Evolutionary conservation across 441 rosid species (phyloP).

Genomic region (Capsella rubella): DNA sequence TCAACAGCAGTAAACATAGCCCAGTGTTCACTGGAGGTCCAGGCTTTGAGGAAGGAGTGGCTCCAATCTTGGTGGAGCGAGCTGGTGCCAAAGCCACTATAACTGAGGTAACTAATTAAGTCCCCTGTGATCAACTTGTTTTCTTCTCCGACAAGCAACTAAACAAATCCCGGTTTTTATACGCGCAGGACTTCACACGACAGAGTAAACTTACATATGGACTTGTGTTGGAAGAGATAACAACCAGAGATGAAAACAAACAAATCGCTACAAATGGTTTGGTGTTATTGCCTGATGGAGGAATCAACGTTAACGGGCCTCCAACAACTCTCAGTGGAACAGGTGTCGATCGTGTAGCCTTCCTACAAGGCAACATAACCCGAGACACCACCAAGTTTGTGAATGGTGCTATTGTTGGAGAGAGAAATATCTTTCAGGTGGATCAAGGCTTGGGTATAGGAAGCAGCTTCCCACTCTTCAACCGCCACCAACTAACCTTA

Average conservation of each 20-base stretch:
- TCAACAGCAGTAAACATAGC: conserved; percentile 89
- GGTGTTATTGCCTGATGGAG: conserved; percentile 88
- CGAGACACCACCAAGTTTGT: conserved; percentile 90
- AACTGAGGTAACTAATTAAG: conserved; percentile 74
- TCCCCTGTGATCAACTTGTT: background rate
- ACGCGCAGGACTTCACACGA: conserved; percentile 81
- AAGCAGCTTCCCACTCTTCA: conserved; percentile 87
- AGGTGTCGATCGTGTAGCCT: conserved; percentile 87
- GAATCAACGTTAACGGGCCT: conserved; percentile 93
- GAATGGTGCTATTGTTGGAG: conserved; percentile 94
- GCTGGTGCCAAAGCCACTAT: conserved; percentile 87
- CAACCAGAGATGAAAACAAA: conserved; percentile 92
- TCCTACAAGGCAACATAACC: conserved; percentile 88
- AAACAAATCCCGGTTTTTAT: background rate
- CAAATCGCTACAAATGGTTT: conserved; percentile 79
- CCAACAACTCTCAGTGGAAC: conserved; percentile 98
- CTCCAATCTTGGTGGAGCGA: conserved; percentile 97
- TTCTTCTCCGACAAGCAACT: conserved; percentile 9
- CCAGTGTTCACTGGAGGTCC: conserved; percentile 98
- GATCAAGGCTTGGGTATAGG: conserved; percentile 98
- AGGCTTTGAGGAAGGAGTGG: conserved; percentile 85
- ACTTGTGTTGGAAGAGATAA: conserved; percentile 94
- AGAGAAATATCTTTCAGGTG: conserved; percentile 93
- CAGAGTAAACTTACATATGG: conserved; percentile 98
- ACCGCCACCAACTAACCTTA: conserved; percentile 86